Percentiles rank a stretch among this genome's conserved stretches.
Conservation (phyloP, 2,329 filamentous ascomycete species). For the Colletotrichum acutatum region DNA sequence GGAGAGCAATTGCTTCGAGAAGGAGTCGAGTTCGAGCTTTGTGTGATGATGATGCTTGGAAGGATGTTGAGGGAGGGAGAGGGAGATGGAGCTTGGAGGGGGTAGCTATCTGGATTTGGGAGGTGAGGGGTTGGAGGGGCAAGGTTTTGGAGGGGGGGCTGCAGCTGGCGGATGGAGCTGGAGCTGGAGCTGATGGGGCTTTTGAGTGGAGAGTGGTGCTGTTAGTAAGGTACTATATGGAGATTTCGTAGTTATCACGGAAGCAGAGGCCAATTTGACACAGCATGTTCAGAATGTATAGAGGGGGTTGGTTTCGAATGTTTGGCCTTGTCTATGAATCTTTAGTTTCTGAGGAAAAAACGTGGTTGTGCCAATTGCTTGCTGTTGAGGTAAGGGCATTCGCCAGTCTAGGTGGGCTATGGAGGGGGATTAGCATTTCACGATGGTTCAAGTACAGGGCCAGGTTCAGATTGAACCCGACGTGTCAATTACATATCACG, state of each 20-base stretch:
- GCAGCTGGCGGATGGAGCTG: neutral
- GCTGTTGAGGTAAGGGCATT: neutral
- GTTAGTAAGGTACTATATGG: neutral
- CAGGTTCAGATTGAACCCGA: too few species aligned
- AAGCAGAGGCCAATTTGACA: too few species aligned
- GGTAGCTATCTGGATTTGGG: conserved; percentile 2
- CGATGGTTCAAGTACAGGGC: neutral
- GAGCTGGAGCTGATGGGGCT: neutral
- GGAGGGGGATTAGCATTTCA: neutral
- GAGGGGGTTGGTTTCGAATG: neutral
- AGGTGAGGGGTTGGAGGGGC: conserved; percentile 24
- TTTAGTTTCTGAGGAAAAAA: too few species aligned
- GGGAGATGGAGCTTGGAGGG: neutral
- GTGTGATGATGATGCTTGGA: neutral
- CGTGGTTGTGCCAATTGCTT: neutral
- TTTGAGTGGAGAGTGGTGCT: neutral
- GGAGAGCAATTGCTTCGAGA: neutral
- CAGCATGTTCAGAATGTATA: too few species aligned
- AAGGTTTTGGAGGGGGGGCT: neutral
- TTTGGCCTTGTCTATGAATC: neutral
- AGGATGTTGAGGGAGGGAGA: neutral
- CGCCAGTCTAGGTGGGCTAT: neutral
- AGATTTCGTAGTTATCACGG: neutral
- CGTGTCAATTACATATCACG: neutral
- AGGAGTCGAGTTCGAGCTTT: neutral